phyloP scores from a whole-genome alignment of 2,329 filamentous ascomycete species.

The Rhinocladiella mackenziei region DNA sequence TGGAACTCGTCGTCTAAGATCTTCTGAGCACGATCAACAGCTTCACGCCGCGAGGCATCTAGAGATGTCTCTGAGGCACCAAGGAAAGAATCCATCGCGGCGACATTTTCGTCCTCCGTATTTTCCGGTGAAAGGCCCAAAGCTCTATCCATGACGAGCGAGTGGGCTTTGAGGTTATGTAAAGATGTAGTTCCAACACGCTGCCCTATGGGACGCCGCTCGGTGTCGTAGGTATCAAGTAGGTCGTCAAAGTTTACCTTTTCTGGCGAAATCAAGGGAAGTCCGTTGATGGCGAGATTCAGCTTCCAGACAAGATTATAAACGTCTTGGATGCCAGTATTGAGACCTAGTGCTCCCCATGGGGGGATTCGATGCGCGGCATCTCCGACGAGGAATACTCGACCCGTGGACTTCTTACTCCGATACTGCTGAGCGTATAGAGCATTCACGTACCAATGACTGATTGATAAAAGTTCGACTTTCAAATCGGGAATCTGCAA shows the following conservation, averaged over 20 bases:
- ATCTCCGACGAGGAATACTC: constrained; percentile 37
- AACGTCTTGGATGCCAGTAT: constrained; percentile 25
- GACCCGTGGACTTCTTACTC: constrained; percentile 18
- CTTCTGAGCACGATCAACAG: constrained; percentile 30
- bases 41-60: constrained; percentile 24
- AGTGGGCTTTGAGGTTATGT: constrained; percentile 33
- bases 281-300: constrained; percentile 22
- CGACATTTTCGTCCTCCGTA: constrained; percentile 27
- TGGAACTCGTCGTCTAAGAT: constrained; percentile 35
- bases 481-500: constrained; percentile 33
- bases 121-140: constrained; percentile 32
- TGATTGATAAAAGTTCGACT: constrained; percentile 33
- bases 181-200: constrained; percentile 31
- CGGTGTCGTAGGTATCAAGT: constrained; percentile 34
- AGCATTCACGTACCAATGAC: constrained; percentile 35
- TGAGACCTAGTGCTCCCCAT: constrained; percentile 34
- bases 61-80: constrained; percentile 24
- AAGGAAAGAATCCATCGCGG: constrained; percentile 30
- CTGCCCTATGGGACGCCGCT: constrained; percentile 33
- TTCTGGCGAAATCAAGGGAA: constrained; percentile 10
- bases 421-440: constrained; percentile 32
- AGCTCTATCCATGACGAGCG: constrained; percentile 33
- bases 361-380: constrained; percentile 37
- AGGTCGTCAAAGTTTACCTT: constrained; percentile 22
- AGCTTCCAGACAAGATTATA: constrained; percentile 26